Evolutionary conservation across 768 basidiomycete genomes (phyloP).

Genomic region (Amanita phalloides): DNA sequence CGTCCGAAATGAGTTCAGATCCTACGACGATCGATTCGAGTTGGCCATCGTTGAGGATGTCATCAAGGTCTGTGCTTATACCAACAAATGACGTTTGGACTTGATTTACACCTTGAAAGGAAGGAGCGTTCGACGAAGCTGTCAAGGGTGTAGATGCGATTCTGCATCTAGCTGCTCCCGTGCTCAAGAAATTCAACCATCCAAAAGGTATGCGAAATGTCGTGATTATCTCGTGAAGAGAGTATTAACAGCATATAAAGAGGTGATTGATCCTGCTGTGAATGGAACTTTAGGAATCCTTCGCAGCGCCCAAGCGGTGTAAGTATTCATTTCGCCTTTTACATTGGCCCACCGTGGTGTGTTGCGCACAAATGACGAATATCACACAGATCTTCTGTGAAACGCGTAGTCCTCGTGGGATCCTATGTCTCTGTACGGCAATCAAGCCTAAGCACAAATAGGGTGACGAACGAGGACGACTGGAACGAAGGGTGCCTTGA

Average conservation of each 20-base stretch:
- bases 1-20: conserved; percentile 41
- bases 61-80: conserved; percentile 15
- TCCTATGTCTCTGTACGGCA: conserved; percentile 38
- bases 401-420: conserved; percentile 61
- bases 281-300: background rate
- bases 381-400: conserved; percentile 26
- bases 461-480: conserved; percentile 32
- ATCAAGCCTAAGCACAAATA: conserved; percentile 13
- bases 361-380: no score
- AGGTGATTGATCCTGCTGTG: conserved; percentile 32
- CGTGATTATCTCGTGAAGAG: background rate
- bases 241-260: conserved; percentile 16
- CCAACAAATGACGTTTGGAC: background rate
- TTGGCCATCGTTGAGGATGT: conserved; percentile 65
- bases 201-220: conserved; percentile 18
- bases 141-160: conserved; percentile 70
- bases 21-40: conserved; percentile 48
- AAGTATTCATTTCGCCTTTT: conserved; percentile 22
- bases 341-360: background rate
- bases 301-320: conserved; percentile 28
- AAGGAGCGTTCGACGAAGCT: conserved; percentile 68
- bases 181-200: conserved; percentile 32
- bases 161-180: conserved; percentile 58
- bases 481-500: conserved; percentile 48
- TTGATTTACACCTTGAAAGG: conserved; percentile 18